A percentile compares a stretch with the other conserved stretches of the same genome.
Conservation (phyloP, 1,139 yeast genomes). For the Zhuliangozyma parablackwelliae region DNA sequence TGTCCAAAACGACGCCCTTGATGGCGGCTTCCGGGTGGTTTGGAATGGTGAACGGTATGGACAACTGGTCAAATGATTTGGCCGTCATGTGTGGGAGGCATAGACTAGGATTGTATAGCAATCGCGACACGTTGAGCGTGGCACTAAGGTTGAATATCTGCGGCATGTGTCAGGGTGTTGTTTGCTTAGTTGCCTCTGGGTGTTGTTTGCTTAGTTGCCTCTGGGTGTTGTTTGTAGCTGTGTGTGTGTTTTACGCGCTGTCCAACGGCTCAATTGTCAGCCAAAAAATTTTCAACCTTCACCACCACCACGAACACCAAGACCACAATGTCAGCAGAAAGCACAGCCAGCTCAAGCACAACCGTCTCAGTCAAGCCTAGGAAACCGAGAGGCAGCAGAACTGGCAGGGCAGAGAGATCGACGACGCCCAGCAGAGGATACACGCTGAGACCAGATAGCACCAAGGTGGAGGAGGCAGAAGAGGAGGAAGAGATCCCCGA, state of each 20-base stretch:
- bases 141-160: conserved; percentile 62
- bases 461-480: conserved; percentile 9
- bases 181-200: too few species aligned
- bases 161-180: conserved; percentile 9
- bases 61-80: conserved; percentile 59
- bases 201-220: too few species aligned
- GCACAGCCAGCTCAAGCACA: too few species aligned
- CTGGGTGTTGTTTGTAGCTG: too few species aligned
- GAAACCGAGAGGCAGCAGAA: conserved; percentile 19
- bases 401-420: conserved; percentile 5
- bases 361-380: conserved; percentile 3
- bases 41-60: conserved; percentile 40
- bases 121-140: conserved; percentile 59
- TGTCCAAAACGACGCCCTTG: conserved; percentile 82
- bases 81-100: conserved; percentile 67
- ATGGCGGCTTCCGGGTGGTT: conserved; percentile 32
- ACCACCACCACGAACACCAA: too few species aligned
- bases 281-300: too few species aligned
- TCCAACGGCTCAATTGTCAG: too few species aligned
- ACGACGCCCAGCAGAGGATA: conserved; percentile 3
- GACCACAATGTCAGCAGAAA: too few species aligned
- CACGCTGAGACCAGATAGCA: conserved; percentile 16
- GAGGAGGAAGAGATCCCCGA: conserved; percentile 31
- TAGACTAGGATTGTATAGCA: conserved; percentile 59
- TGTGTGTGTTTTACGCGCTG: too few species aligned